These are phyloP conservation scores for Farysia itapuensis DNA, from an alignment of 1,284 basidiomycete species.

Conservation along the genomic window DNA sequence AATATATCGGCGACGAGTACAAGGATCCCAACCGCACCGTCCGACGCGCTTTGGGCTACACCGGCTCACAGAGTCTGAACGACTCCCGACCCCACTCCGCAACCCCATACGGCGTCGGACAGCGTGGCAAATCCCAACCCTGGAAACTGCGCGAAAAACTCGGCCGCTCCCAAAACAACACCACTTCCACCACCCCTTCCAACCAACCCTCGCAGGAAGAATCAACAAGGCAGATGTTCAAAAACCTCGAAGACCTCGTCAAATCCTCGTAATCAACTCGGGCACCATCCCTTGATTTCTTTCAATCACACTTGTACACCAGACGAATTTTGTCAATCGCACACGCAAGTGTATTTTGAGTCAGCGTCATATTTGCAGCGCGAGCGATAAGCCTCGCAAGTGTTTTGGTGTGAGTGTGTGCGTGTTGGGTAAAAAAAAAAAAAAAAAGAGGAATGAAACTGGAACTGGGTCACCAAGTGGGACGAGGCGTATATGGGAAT, in stretches of 20 bases:
- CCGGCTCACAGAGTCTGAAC: neutral
- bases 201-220: neutral
- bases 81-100: neutral
- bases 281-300: no score
- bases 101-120: neutral
- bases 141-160: constrained; percentile 16
- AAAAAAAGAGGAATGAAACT: no score
- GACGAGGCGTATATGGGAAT: no score
- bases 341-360: no score
- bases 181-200: neutral
- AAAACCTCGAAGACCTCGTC: constrained; percentile 21
- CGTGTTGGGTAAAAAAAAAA: no score
- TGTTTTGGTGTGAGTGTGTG: no score
- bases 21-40: constrained; percentile 25
- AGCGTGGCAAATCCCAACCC: constrained; percentile 4
- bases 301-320: no score
- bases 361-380: no score
- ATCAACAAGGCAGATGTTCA: constrained; percentile 19
- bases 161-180: constrained; percentile 6
- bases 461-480: no score
- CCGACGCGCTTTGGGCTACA: constrained; percentile 1
- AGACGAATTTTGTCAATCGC: no score
- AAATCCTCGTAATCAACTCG: no score
- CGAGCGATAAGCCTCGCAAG: no score
- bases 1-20: constrained; percentile 13